Conservation (phyloP, 2,329 filamentous ascomycete species). For the Ceratocystiopsis sp. region DNA sequence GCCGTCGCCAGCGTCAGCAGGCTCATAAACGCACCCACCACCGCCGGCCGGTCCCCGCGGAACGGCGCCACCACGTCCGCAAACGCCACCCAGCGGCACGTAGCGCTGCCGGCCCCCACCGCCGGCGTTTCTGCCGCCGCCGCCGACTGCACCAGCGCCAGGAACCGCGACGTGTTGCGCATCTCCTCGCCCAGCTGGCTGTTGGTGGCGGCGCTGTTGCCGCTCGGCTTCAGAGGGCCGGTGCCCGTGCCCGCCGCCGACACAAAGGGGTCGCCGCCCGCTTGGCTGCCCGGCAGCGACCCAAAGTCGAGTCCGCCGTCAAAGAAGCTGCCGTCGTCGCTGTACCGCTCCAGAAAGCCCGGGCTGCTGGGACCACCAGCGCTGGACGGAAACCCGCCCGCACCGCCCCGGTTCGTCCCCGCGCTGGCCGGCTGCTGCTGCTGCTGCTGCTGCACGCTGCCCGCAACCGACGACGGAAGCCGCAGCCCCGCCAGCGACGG, state of each 20-base stretch:
- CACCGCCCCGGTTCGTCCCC: neutral
- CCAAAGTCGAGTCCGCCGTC: neutral
- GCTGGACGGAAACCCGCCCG: slow-evolving; percentile 1
- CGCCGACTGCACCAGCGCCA: slow-evolving; percentile 2
- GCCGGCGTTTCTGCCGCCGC: neutral
- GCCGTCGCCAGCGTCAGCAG: slow-evolving; percentile 7
- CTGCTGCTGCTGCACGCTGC: slow-evolving; percentile 12
- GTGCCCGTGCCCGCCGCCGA: no score
- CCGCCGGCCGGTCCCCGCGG: slow-evolving; percentile 1
- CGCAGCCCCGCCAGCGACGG: slow-evolving; percentile 32
- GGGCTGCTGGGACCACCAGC: slow-evolving; percentile 2
- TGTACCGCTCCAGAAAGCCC: slow-evolving; percentile 10
- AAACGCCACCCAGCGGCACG: slow-evolving; percentile 8
- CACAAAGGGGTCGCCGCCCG: no score
- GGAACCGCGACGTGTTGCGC: slow-evolving; percentile 1
- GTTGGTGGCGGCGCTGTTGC: neutral
- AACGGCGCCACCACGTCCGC: slow-evolving; percentile 5
- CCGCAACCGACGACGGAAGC: slow-evolving; percentile 25
- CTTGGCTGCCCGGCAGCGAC: no score
- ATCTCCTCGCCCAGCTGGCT: slow-evolving; percentile 4
- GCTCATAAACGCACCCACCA: slow-evolving; percentile 10
- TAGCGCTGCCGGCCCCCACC: neutral
- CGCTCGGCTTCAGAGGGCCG: neutral
- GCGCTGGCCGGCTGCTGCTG: no score
- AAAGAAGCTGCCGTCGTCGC: slow-evolving; percentile 3